Base-by-base conservation (phyloP, 2,329 filamentous ascomycete species). In the Verticillium tricorpus region DNA sequence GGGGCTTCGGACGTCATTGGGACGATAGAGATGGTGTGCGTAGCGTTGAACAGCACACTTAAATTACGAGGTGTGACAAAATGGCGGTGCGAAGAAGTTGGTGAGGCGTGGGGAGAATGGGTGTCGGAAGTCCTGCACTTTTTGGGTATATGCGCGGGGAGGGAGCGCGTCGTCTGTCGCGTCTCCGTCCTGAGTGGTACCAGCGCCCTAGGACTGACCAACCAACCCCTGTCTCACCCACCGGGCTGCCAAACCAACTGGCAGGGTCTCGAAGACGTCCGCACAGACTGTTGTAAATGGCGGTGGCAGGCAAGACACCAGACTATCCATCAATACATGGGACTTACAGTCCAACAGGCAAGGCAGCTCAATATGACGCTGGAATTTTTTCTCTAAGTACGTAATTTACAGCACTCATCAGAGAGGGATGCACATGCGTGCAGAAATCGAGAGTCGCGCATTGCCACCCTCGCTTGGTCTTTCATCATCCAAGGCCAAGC, bases 21-120 rank as follows among this genome's bases (percentile, higher is more conserved):
- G 45, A n/a, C 45, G 19, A 9, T 8, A n/a, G 2, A 8, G 17
- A 9, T 19, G 14, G 5, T 45, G 39, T 45, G 39, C n/a, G 15
- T 45, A 8, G 39, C n/a, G 17, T 15, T n/a, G 17, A 45, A 40
- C 4, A 12, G 35, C 15, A 5, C 1, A 37, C 15, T 62, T 6
- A 5, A 28, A 28, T 28, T 5, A 28, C 28, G 28, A 28, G 28
- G 28, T 6, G 28, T 28, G 5, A 28, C 5, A 28, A 60, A 25
- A 55, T 59, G 14, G 63, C 62, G 55, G 67, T 37, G 3, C n/a
- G 14, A n/a, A 45, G 39, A n/a, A 15, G 39, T 45, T n/a, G 39
- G 17, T 39, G 37, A 39, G 28, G 28, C 5, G 28, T 28, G 5
- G 6, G 6, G 28, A 28, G 28, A 28, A 28, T 6, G 28, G 28